Percentiles rank a stretch among this genome's conserved stretches.
These are phyloP conservation scores for Periconia sp. DNA, from an alignment of 2,329 filamentous ascomycete species.

Conservation along the genomic window DNA sequence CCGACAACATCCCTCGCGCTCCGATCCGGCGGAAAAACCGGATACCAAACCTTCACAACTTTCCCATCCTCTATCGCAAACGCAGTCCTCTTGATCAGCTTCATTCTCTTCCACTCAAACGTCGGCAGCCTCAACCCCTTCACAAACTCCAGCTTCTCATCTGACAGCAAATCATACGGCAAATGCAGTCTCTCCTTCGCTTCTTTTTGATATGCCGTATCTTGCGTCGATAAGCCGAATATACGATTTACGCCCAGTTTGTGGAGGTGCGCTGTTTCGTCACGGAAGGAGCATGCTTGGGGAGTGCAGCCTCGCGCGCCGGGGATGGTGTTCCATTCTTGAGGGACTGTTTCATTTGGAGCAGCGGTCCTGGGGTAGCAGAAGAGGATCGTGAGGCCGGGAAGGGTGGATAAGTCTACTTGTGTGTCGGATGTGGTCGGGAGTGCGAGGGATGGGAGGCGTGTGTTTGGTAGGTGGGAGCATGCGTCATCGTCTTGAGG, in stretches of 20 bases:
- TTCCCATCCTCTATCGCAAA: constrained; percentile 48
- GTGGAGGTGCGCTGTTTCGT: constrained; percentile 35
- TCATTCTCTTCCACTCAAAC: constrained; percentile 48
- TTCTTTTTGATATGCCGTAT: constrained; percentile 49
- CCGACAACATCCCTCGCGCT: constrained; percentile 47
- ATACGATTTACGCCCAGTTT: constrained; percentile 31
- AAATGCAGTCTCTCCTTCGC: constrained; percentile 46
- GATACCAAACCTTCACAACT: constrained; percentile 51
- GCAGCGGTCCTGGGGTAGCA: constrained; percentile 51
- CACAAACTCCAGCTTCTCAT: constrained; percentile 45
- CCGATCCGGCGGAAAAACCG: constrained; percentile 50
- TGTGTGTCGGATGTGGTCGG: constrained; percentile 36
- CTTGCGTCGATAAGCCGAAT: constrained; percentile 43
- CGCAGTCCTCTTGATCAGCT: constrained; percentile 46
- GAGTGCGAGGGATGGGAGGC: constrained; percentile 39
- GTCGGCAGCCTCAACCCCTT: constrained; percentile 45
- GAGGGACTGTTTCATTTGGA: constrained; percentile 48
- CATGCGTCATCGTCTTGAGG: constrained; percentile 51
- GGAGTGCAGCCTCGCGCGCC: constrained; percentile 54
- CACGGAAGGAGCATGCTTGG: constrained; percentile 53
- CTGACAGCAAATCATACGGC: constrained; percentile 50
- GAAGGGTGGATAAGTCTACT: constrained; percentile 41
- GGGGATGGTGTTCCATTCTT: constrained; percentile 51
- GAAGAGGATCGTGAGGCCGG: constrained; percentile 50
- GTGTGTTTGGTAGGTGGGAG: constrained; percentile 40